A percentile compares a stretch with the other conserved stretches of the same genome.
phyloP scores from a whole-genome alignment of 768 basidiomycete genomes.

The Serendipita sp. region DNA sequence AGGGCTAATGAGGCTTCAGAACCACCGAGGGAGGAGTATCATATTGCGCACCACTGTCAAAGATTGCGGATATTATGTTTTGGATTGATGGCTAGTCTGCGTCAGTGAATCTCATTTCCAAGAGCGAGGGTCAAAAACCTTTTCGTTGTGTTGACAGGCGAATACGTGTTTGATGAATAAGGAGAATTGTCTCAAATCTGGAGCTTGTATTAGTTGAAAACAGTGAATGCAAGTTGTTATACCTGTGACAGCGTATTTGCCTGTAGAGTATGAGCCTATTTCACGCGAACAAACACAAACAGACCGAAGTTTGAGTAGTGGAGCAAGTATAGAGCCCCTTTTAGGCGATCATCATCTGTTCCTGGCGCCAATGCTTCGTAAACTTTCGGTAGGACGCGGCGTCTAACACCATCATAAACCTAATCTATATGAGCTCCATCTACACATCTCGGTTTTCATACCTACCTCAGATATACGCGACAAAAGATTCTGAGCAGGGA shows the following conservation, averaged over 20 bases:
- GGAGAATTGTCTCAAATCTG: slow-evolving; percentile 38
- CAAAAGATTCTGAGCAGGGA: background rate
- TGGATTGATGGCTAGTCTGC: slow-evolving; percentile 51
- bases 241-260: slow-evolving; percentile 29
- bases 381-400: slow-evolving; percentile 42
- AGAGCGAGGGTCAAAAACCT: slow-evolving; percentile 26
- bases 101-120: background rate
- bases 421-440: slow-evolving; percentile 14
- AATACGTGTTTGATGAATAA: slow-evolving; percentile 47
- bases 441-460: background rate
- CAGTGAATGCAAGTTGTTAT: slow-evolving; percentile 3
- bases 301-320: slow-evolving; percentile 45
- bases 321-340: slow-evolving; percentile 72
- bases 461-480: background rate
- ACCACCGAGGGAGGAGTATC: slow-evolving; percentile 8
- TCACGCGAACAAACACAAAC: slow-evolving; percentile 5
- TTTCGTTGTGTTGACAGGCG: slow-evolving; percentile 67
- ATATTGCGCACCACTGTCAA: slow-evolving; percentile 36
- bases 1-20: slow-evolving; percentile 27
- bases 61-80: slow-evolving; percentile 44
- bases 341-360: slow-evolving; percentile 77
- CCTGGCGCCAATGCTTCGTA: slow-evolving; percentile 45
- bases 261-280: slow-evolving; percentile 12
- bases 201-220: slow-evolving; percentile 5
- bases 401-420: slow-evolving; percentile 53